Conservation (phyloP, 1,139 yeast species). For the Yamadazyma conglobata region DNA sequence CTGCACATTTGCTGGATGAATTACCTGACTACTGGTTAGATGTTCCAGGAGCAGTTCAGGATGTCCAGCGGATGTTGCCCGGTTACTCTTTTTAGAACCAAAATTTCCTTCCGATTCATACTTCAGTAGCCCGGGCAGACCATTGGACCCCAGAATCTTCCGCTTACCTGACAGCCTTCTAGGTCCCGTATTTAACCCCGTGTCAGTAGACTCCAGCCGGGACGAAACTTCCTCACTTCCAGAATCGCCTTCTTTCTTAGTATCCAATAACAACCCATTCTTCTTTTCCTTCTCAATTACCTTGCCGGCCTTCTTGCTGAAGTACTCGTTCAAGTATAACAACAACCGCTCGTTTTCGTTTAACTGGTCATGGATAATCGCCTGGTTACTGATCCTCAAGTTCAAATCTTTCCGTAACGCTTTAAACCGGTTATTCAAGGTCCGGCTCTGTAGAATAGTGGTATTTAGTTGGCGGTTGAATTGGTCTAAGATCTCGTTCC, state of each 20-base stretch:
- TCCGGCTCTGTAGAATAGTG: constrained; percentile 26
- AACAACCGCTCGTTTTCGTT: constrained; percentile 28
- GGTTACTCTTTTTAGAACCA: no score
- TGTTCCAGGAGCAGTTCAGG: no score
- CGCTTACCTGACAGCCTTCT: no score
- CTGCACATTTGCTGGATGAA: no score
- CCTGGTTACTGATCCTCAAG: constrained; percentile 17
- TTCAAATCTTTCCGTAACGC: constrained; percentile 23
- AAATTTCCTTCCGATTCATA: no score
- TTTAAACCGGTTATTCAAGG: constrained; percentile 28
- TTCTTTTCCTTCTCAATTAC: constrained; percentile 13
- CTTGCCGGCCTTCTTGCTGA: constrained; percentile 12
- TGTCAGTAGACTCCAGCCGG: no score
- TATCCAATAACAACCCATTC: constrained; percentile 10
- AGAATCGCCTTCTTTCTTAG: not conserved
- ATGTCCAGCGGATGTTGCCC: no score
- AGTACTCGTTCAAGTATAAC: constrained; percentile 18
- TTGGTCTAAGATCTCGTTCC: constrained; percentile 24
- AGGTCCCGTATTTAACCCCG: no score
- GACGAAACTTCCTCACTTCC: no score
- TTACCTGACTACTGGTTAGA: no score
- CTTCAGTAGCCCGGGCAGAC: no score
- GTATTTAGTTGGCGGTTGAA: constrained; percentile 21
- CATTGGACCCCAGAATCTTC: no score
- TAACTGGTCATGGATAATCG: constrained; percentile 13